Evolutionary conservation across 2,329 filamentous ascomycete genomes (phyloP).

Genomic region (Trichophyton mentagrophytes): DNA sequence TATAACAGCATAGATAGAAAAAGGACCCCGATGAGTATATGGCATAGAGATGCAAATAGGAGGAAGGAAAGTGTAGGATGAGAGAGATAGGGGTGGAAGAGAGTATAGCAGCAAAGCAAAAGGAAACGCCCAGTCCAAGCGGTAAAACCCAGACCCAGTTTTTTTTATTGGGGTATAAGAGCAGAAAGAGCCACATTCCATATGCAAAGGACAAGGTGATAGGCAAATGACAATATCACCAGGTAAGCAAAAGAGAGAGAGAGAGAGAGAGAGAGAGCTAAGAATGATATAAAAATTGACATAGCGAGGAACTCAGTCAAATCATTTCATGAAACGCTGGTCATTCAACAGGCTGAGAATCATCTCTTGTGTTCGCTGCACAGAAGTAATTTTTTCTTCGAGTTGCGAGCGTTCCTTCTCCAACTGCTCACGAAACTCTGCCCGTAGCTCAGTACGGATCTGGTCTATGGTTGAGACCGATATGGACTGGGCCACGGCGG

Average conservation of each 20-base stretch:
- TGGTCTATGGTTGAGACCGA: slow-evolving; percentile 15
- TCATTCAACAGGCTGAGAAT: slow-evolving; percentile 21
- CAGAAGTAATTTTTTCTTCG: slow-evolving; percentile 26
- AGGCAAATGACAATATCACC: not conserved
- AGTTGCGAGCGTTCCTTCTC: slow-evolving; percentile 22
- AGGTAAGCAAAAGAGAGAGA: not conserved
- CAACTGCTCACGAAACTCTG: slow-evolving; percentile 23
- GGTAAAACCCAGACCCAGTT: not conserved
- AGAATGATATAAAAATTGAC: too few species aligned
- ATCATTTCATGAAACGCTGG: not conserved
- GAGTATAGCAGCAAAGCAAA: not conserved
- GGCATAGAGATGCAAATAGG: not conserved
- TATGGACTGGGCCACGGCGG: slow-evolving; percentile 4
- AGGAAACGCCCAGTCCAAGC: not conserved
- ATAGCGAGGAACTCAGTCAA: not conserved
- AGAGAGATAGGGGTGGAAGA: not conserved
- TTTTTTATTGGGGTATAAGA: not conserved
- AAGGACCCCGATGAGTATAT: not conserved
- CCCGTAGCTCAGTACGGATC: slow-evolving; percentile 23
- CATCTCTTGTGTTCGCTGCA: slow-evolving; percentile 31
- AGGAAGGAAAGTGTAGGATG: not conserved
- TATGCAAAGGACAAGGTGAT: not conserved
- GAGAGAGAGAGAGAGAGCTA: too few species aligned
- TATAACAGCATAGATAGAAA: not conserved
- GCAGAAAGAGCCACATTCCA: not conserved